Base-by-base conservation (phyloP, 768 basidiomycete species). In the Calocybe cyanea region DNA sequence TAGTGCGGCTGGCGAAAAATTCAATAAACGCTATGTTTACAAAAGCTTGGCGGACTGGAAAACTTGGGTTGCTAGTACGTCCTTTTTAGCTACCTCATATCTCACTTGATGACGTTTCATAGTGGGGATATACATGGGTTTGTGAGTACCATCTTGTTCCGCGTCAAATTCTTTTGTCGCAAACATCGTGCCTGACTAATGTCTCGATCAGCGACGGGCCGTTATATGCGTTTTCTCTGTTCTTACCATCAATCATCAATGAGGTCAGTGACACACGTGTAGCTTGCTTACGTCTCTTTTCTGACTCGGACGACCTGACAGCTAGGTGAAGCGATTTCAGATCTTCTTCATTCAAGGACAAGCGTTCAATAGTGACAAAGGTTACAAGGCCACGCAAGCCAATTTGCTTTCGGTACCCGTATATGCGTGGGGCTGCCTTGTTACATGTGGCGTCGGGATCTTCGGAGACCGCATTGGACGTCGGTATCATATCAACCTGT, bases 321-420 rank as follows among this genome's bases (percentile, higher is more conserved):
- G 68, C 64, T 72, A 44, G 69, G 72, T 70, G 37, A 48, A 34
- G 38, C 28, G 15, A 28, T 38, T 19, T 14, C 41, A 23, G 11
- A n/a, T 25, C 49, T 13, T 49, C 17, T 49, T 14, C 11, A 30
- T 15, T 19, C 24, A 9, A 35, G 34, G 31, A 32, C 31, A 32
- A n/a, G 8, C 9, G 5, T 35, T n/a, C 7, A 24, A 7, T 2
- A 40, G 32, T 32, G 25, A 20, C n/a, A 9, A 41, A 77, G 83
- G 82, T 3, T 85, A 75, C 65, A 61, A 65, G 31, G 78, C 84
- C 9, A 87, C 83, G 1, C 62, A 69, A 19, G 85, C 87, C 2
- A 89, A 90, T 56, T 60, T 90, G 9, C 68, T 91, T 13, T 85
- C 84, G 0, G 85, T 89, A 3, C 87, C 87, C 1, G 83, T 88